Conservation (phyloP, 768 basidiomycete species). For the Pleurotus djamor region DNA sequence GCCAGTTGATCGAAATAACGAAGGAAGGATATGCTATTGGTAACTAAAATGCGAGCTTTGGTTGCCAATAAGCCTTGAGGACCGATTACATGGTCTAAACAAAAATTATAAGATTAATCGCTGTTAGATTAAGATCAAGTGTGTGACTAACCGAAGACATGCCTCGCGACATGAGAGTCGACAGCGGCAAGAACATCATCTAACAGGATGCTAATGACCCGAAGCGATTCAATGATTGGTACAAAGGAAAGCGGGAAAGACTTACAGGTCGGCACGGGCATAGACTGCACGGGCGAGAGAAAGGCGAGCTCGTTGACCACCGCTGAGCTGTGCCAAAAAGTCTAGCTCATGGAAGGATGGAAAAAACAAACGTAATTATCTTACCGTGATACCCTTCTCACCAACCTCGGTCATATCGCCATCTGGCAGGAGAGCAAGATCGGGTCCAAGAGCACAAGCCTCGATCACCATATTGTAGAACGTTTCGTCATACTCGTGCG, state of each 20-base stretch:
- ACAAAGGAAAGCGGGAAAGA: constrained; percentile 3
- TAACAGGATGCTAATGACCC: constrained; percentile 55
- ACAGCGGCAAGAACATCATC: constrained; percentile 91
- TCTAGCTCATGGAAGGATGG: neutral
- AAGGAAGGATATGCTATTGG: constrained; percentile 85
- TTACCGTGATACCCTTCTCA: constrained; percentile 79
- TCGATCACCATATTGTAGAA: constrained; percentile 85
- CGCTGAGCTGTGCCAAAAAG: constrained; percentile 51
- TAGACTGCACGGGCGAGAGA: constrained; percentile 89
- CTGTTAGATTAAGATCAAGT: neutral
- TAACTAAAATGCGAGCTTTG: constrained; percentile 85
- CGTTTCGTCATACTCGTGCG: constrained; percentile 80
- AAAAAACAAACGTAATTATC: constrained; percentile 10
- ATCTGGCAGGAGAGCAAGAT: constrained; percentile 74
- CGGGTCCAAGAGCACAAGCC: constrained; percentile 85
- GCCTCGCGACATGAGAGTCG: constrained; percentile 85
- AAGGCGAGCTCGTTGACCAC: constrained; percentile 83
- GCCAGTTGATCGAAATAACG: constrained; percentile 71
- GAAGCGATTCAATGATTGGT: neutral
- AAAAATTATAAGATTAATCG: neutral
- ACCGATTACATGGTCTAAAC: constrained; percentile 78
- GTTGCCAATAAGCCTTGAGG: constrained; percentile 78
- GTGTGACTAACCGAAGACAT: constrained; percentile 64
- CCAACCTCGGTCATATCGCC: constrained; percentile 88
- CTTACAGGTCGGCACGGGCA: constrained; percentile 84